phyloP scores from a whole-genome alignment of 2,329 filamentous ascomycete genomes.

The Emergomyces orientalis region DNA sequence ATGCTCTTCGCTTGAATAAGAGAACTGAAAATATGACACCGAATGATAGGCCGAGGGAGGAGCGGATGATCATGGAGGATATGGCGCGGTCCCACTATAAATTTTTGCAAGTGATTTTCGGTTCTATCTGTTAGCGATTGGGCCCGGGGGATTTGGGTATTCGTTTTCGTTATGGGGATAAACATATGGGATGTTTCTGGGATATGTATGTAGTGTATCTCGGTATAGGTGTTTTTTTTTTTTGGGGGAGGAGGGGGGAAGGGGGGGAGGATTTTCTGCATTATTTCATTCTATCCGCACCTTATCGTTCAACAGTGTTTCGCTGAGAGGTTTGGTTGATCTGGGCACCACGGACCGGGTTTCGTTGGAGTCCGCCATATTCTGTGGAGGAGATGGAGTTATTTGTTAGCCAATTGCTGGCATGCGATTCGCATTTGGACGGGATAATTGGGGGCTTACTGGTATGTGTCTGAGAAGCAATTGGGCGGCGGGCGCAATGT shows the following conservation, averaged over 20 bases:
- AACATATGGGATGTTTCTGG: not conserved
- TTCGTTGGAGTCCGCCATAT: conserved; percentile 49
- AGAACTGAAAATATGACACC: conserved; percentile 98
- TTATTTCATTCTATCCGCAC: conserved; percentile 42
- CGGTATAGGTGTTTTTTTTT: not conserved
- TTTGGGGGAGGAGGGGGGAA: too few relatives aligned
- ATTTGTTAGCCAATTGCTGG: conserved; percentile 4
- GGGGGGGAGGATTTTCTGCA: not conserved
- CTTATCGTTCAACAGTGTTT: conserved; percentile 98
- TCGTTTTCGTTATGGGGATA: not conserved
- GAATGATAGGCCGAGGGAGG: conserved; percentile 88
- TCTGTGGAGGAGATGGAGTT: conserved; percentile 18
- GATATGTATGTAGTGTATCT: not conserved
- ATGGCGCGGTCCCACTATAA: conserved; percentile 94
- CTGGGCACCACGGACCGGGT: conserved; percentile 56
- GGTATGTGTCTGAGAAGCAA: conserved; percentile 12
- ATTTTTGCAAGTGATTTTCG: not conserved
- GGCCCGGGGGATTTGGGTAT: not conserved
- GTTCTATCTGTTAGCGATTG: conserved; percentile 2
- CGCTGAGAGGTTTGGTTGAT: conserved; percentile 73
- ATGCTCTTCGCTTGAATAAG: conserved; percentile 93
- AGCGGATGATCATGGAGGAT: conserved; percentile 95
- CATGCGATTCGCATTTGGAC: not conserved
- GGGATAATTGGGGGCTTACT: not conserved
- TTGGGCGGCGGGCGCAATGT: conserved; percentile 17